Evolutionary conservation across 2,329 filamentous ascomycete genomes (phyloP), one percentile per base, ranked within the genome.

Genomic region (Westerdykella ornata): DNA sequence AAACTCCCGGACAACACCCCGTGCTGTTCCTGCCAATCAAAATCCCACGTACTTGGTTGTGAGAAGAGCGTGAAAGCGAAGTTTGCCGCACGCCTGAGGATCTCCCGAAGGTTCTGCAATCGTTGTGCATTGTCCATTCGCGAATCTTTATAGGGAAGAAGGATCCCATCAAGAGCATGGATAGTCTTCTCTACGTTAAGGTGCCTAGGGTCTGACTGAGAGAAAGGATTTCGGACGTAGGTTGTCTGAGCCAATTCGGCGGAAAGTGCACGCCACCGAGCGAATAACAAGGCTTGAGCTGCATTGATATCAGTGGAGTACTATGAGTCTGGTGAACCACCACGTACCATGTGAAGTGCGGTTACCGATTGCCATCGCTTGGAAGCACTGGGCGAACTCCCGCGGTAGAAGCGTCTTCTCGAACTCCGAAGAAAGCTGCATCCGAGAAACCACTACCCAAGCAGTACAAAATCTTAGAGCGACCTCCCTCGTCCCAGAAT

Each of bases 51-150:
- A 19, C 53, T 59, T 1, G 58, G 62, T 42, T 67, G 63, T 6
- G 59, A 60, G 41, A 67, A 66, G 3, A 66, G 43, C 1, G 57
- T 53, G 35, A 60, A 65, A n/a, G 59, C 62, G 35, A 64, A 63
- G 2, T 47, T 45, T 1, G 61, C 61, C 2, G 56, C 55, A 4
- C 60, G 54, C 36, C 62, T 63, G n/a, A 65, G 39, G 1, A 67
- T 54, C 40, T 63, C 60, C 14, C 63, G 57, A 7, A 67, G 41
- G 35, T 67, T 66, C 2, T 45, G 47, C 13, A 47, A 52, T 3
- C 63, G 49, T 19, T 59, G 45, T n/a, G 41, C 45, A 6, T 59
- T 53, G 19, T 63, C 50, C 43, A 59, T 50, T 3, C 52, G 53
- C 19, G 47, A 47, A 37, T 61, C 53, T 14, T 49, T 46, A 33